A percentile compares a stretch with the other conserved stretches of the same genome.
Evolutionary conservation across 805 yeast genomes (phyloP).

Genomic region (Candida ovalis): DNA sequence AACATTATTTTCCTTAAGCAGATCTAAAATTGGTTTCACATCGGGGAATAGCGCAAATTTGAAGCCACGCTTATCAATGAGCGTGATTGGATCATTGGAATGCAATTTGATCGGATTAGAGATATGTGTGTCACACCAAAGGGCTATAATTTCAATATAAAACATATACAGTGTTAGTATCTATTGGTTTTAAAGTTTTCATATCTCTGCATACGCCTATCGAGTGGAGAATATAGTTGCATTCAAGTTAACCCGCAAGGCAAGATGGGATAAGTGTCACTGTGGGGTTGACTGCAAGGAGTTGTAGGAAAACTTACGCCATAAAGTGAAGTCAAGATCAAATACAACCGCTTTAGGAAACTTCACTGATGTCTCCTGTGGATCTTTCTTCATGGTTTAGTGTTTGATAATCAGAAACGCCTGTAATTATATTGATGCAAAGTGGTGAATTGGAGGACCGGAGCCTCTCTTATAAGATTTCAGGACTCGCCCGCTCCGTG

Average conservation of each 20-base stretch:
- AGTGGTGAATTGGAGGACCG: too few species aligned
- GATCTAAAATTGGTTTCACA: constrained; percentile 58
- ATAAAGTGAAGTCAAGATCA: constrained; percentile 71
- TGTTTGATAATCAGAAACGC: too few species aligned
- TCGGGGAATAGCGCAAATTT: constrained; percentile 60
- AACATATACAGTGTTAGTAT: constrained; percentile 1
- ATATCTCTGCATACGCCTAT: background rate
- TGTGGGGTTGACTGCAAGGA: background rate
- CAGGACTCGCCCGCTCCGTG: too few species aligned
- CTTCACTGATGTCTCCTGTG: background rate
- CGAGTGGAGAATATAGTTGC: background rate
- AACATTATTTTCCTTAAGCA: constrained; percentile 45
- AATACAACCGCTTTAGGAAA: constrained; percentile 59
- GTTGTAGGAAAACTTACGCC: constrained; percentile 47
- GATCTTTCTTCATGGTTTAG: background rate
- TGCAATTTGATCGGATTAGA: constrained; percentile 44
- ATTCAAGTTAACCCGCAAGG: background rate
- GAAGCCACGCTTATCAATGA: constrained; percentile 54
- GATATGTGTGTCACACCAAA: constrained; percentile 80
- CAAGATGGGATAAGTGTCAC: background rate
- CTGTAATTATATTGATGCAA: too few species aligned
- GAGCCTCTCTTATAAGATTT: too few species aligned
- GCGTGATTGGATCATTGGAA: constrained; percentile 27
- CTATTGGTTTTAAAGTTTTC: background rate
- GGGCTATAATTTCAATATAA: constrained; percentile 22